Evolutionary conservation across 192 early-diverging fungal species (phyloP), one percentile per base, ranked within the genome.

Genomic region (Mortierella antarctica): DNA sequence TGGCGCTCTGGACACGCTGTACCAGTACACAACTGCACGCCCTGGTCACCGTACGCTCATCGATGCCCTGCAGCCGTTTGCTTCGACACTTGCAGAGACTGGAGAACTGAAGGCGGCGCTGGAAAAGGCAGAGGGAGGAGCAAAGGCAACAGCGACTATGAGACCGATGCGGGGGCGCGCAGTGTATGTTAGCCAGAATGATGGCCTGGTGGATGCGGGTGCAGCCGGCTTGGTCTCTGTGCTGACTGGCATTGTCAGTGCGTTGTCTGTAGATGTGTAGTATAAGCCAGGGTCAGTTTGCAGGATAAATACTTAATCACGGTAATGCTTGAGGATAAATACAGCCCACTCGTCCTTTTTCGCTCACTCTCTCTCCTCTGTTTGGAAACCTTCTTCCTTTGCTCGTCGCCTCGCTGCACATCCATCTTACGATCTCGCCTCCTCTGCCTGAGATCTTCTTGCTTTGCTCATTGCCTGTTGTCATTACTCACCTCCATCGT

Each of bases 11-110:
- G 81, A 85, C 41, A 85, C 88, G 0, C 83, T 93, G 6, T 83
- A 88, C 68, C 81, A 85, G 63, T 92, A 93, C 77, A 93, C 92
- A 0, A 88, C 86, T 4, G 92, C 92, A 17, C 86, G 90, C n/a
- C 83, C 85, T 20, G 92, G 92, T 57, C 90, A 92, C 63, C 89
- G 92, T 66, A 94, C 92, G 3, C 81, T 94, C 48, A 92, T 94
- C 64, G 92, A 94, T 67, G 86, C 88, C 1, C 76, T 94, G 39
- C 78, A 88, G 45, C 92, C 92, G 9, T 94, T 94, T 87, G 84
- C 91, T 11, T 70, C 46, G 40, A 74, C 82, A 3, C 64, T 91
- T 68, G 70, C 73, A 23, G 57, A 82, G 47, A 76, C 79, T n/a
- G 86, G 83, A 39, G 65, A 84, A 46, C 69, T 82, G 11, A 53